phyloP scores from a whole-genome alignment of 2,329 filamentous ascomycete genomes.

The Bipolaris cookei region DNA sequence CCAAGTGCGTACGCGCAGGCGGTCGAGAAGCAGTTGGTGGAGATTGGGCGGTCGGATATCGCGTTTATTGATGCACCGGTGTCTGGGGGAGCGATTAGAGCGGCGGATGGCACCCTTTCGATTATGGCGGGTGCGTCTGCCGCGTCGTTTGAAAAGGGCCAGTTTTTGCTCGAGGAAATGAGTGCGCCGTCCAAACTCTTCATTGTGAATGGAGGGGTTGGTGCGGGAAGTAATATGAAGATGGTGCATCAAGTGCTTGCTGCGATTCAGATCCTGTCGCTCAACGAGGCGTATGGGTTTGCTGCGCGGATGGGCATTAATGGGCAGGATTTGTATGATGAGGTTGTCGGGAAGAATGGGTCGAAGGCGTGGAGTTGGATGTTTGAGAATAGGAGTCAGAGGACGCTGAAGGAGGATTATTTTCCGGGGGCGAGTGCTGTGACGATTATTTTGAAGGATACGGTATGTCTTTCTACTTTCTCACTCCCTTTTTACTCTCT shows the following conservation, averaged over 20 bases:
- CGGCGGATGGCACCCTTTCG: constrained; percentile 73
- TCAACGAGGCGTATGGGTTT: constrained; percentile 64
- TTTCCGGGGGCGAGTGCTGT: constrained; percentile 53
- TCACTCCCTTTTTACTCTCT: not conserved
- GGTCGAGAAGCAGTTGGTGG: constrained; percentile 63
- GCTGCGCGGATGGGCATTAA: constrained; percentile 61
- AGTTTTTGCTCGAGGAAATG: constrained; percentile 67
- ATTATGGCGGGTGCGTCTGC: constrained; percentile 73
- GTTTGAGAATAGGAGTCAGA: constrained; percentile 63
- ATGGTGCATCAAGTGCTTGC: constrained; percentile 65
- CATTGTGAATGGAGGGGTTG: constrained; percentile 59
- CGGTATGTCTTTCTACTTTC: constrained; percentile 28
- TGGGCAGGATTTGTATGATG: constrained; percentile 56
- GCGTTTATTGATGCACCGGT: constrained; percentile 74
- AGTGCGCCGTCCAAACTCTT: constrained; percentile 66
- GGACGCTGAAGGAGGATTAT: constrained; percentile 61
- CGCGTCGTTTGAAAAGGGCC: constrained; percentile 63
- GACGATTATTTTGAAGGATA: constrained; percentile 57
- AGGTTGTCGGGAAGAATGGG: constrained; percentile 48
- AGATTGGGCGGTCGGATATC: constrained; percentile 66
- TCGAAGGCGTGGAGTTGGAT: constrained; percentile 56
- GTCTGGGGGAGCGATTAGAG: constrained; percentile 71
- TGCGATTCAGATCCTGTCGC: constrained; percentile 63
- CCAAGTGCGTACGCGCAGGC: constrained; percentile 69
- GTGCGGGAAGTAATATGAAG: constrained; percentile 63